Base-by-base conservation (phyloP, 2,329 filamentous ascomycete species). In the Pyrenophora teres region DNA sequence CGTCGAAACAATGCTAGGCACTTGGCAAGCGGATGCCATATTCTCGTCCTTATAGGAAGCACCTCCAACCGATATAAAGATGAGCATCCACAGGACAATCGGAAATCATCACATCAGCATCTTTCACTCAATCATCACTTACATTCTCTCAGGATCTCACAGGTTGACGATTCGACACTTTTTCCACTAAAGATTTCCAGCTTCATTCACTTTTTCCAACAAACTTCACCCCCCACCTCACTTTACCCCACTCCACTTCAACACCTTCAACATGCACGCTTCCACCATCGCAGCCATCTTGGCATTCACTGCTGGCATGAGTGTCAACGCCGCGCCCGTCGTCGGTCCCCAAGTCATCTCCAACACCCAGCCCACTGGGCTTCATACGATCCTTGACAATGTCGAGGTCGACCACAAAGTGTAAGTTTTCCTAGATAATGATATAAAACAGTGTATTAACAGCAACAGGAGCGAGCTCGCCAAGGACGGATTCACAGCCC, bases 221-320 rank as follows among this genome's bases (percentile, higher is more conserved):
- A 12, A 36, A 16, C 16, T 12, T 44, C 21, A 27, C 18, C 7
- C 7, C 13, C 18, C 21, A 36, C 31, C 4, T 44, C 33, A 25
- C 19, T 18, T 15, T 27, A 27, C n/a, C 21, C n/a, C 25, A 12
- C n/a, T n/a, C 32, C 7, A 31, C 18, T 23, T 16, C n/a, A 40
- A 12, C 23, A 12, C 39, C 4, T 44, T 37, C 35, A 45, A 45
- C 32, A 45, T 45, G 42, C 42, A 37, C 21, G 19, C 42, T 36
- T 45, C 35, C 8, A 45, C 32, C 16, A 37, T 45, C 33, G 42
- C 32, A 30, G 42, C 42, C 15, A 37, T 45, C 18, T 31, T 45
- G 35, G 42, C 42, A 25, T 45, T 45, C 25, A 38, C 42, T 37
- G 32, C 32, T 12, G 42, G 42, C 21, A 45, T 38, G 35, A 45